Percentiles rank a stretch among this genome's conserved stretches.
These are phyloP conservation scores for Saururus chinensis DNA, from an alignment of 164 flowering plant species.

Conservation along the genomic window DNA sequence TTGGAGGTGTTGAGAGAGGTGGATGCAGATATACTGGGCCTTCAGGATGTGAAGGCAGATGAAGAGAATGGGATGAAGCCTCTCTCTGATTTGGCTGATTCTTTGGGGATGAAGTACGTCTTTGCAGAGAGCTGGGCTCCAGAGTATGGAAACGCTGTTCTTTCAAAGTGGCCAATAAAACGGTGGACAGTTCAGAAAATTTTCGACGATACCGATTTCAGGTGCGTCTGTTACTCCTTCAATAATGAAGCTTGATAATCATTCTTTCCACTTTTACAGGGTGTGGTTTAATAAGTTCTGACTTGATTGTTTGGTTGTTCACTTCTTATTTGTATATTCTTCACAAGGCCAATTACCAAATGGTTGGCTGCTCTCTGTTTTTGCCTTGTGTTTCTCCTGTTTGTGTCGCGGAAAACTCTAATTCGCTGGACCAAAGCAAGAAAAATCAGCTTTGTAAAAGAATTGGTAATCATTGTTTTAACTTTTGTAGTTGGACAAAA, in stretches of 20 bases:
- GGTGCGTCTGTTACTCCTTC: conserved; percentile 26
- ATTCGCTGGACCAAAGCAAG: too few species aligned
- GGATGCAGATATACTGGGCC: conserved; percentile 74
- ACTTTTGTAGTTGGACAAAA: too few species aligned
- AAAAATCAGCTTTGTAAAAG: too few species aligned
- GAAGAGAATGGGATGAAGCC: conserved; percentile 87
- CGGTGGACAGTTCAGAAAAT: conserved; percentile 72
- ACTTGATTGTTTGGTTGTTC: too few species aligned
- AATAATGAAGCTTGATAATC: not conserved
- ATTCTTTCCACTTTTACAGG: too few species aligned
- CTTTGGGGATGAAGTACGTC: conserved; percentile 82
- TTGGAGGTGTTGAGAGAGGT: conserved; percentile 69
- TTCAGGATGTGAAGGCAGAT: conserved; percentile 92
- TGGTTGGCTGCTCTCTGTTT: too few species aligned
- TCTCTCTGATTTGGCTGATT: conserved; percentile 73
- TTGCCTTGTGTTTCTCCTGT: too few species aligned
- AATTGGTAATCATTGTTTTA: too few species aligned
- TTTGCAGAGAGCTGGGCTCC: conserved; percentile 99
- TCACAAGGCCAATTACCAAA: too few species aligned
- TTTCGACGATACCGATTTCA: conserved; percentile 75
- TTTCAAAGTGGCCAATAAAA: conserved; percentile 90
- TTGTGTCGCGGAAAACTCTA: too few species aligned
- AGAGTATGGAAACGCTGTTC: conserved; percentile 80
- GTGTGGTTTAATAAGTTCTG: too few species aligned
- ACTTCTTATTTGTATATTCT: too few species aligned